Base-by-base conservation (phyloP, 2,329 filamentous ascomycete genomes). In the Talaromyces sp. region DNA sequence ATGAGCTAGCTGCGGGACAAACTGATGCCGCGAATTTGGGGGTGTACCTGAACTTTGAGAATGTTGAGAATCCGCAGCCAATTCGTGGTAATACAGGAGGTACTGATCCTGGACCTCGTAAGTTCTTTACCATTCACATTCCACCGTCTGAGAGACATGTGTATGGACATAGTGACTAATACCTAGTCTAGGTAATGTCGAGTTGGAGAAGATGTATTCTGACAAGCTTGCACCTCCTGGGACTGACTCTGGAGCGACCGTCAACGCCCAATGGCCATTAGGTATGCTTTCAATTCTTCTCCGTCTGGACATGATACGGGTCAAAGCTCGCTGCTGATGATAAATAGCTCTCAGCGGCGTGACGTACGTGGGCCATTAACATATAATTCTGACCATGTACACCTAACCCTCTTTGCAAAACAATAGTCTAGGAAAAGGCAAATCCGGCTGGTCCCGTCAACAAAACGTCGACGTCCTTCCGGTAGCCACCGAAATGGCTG, bases 391-490 rank as follows among this genome's bases (percentile, higher is more conserved):
- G 3, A 45, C 3, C 4, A 24, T 31, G 9, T n/a, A n/a, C 16
- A 13, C 13, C 27, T 16, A 11, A 59, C 56, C 22, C 27, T 31
- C 27, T 39, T 27, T 13, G 24, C 0, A n/a, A n/a, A 24, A 39
- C 3, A 14, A 10, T 47, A 77, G 75, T 27, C 72, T 80, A n/a
- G 83, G 83, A 8, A 73, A 74, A 31, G 73, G 80, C 16, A 68
- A 75, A 49, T 75, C 84, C 0, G 86, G 85, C 16, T 88, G 81
- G 85, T 81, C 84, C 45, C 76, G 84, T 2, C 81, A 86, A 71
- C 83, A 86, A 71, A 86, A 86, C 69, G 75, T 70, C 0, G 74
- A 73, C 1, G 82, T 85, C 10, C 78, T 88, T 65, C 85, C 86
- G 0, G 71, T 64, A 66, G 74, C 83, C 7, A 82, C 74, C 3